These are phyloP conservation scores for Umbilicaria muhlenbergii DNA, from an alignment of 495 filamentous ascomycete species.

Conservation along the genomic window DNA sequence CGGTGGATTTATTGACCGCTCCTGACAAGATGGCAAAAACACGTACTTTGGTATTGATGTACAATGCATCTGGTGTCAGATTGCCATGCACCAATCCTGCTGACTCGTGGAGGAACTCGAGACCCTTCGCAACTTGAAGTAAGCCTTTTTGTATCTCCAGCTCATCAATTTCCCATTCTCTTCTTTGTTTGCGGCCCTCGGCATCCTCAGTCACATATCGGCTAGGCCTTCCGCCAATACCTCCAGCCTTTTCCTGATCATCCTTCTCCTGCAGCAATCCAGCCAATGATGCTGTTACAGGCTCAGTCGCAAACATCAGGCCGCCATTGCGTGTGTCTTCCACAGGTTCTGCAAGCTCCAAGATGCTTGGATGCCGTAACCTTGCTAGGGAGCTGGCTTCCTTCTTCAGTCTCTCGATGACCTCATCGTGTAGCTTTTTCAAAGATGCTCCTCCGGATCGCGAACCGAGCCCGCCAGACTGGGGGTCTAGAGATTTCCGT, in stretches of 20 bases:
- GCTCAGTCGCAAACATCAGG: conserved; percentile 89
- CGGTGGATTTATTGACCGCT: too few species aligned
- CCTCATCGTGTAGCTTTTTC: conserved; percentile 73
- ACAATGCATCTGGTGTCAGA: conserved; percentile 86
- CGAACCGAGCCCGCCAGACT: conserved; percentile 35
- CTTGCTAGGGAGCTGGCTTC: conserved; percentile 78
- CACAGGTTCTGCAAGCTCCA: conserved; percentile 88
- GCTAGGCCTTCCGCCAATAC: conserved; percentile 50
- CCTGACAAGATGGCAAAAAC: neutral
- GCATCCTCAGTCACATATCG: conserved; percentile 72
- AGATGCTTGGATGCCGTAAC: conserved; percentile 75
- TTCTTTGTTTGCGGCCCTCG: conserved; percentile 52
- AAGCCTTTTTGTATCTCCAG: conserved; percentile 94
- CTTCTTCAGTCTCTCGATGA: conserved; percentile 76
- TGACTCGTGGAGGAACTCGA: conserved; percentile 95
- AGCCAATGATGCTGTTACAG: conserved; percentile 74
- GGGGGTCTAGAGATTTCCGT: conserved; percentile 61
- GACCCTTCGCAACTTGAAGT: conserved; percentile 79
- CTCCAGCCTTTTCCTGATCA: conserved; percentile 58
- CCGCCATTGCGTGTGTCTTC: conserved; percentile 85
- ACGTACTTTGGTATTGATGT: conserved; percentile 78
- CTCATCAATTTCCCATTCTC: conserved; percentile 91
- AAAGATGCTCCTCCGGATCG: conserved; percentile 48
- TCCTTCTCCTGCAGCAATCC: conserved; percentile 77
- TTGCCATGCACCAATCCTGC: conserved; percentile 89